A percentile compares a stretch with the other conserved stretches of the same genome.
Evolutionary conservation across 441 rosid species (phyloP).

Genomic region (Erysimum cheiri): DNA sequence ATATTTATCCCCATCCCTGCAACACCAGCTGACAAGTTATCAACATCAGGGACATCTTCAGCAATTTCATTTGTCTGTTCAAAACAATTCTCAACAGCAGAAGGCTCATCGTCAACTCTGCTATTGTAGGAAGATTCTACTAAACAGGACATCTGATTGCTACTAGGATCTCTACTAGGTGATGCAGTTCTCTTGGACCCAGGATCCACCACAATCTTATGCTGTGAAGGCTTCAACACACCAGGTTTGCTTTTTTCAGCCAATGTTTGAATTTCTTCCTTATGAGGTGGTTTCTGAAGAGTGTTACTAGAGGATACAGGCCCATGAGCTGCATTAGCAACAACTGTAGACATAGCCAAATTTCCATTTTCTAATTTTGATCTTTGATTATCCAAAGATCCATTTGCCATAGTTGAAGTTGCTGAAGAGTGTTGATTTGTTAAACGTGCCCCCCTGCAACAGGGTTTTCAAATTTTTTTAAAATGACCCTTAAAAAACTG

Average conservation of each 20-base stretch:
- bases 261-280: constrained; percentile 52
- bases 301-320: constrained; percentile 46
- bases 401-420: constrained; percentile 53
- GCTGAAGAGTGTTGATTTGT: constrained; percentile 56
- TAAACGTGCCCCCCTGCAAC: constrained; percentile 78
- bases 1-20: constrained; percentile 49
- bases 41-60: constrained; percentile 41
- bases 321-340: constrained; percentile 47
- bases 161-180: constrained; percentile 41
- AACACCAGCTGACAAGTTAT: constrained; percentile 47
- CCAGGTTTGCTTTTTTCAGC: constrained; percentile 52
- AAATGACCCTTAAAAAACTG: background rate
- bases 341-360: constrained; percentile 51
- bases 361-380: constrained; percentile 48
- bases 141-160: constrained; percentile 47
- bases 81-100: constrained; percentile 42
- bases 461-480: background rate
- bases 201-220: constrained; percentile 45
- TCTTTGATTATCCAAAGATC: constrained; percentile 56
- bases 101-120: constrained; percentile 39
- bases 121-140: constrained; percentile 44
- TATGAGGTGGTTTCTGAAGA: constrained; percentile 48
- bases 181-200: constrained; percentile 50
- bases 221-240: constrained; percentile 49
- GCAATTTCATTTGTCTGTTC: constrained; percentile 36